Evolutionary conservation across 495 filamentous ascomycete species (phyloP), one percentile per base, ranked within the genome.

Genomic region (Penicillium cosmopolitanum): DNA sequence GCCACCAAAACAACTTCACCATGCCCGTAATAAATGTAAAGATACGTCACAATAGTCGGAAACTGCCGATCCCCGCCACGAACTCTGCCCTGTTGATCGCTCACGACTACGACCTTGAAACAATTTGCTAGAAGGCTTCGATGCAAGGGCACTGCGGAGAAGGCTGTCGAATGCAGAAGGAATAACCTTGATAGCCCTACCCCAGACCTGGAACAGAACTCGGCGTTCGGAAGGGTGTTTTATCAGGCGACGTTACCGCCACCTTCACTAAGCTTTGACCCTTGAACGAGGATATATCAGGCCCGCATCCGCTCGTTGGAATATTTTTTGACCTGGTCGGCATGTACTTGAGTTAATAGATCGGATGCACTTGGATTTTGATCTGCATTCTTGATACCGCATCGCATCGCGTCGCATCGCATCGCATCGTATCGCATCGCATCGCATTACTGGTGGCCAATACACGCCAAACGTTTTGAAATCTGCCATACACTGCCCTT

Each of bases 91-190:
- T 48, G 46, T 48, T 48, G 46, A 48, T 48, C 46, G 9, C 21
- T 48, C 21, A 47, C 47, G 85, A 87, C 57, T 84, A 92, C 76
- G 86, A 91, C 19, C 71, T 82, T 2, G 80, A 89, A 7, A 97
- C 93, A 6, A 96, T 44, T 44, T 44, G 16, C 15, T 16, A 16
- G 42, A 44, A 19, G 13, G 13, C 42, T 19, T 44, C 25, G 23
- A 12, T 36, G 34, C 25, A 25, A 18, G 36, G 46, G 28, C 21
- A 60, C 40, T 21, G 23, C 42, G 35, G 48, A 19, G 42, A 36
- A 43, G 15, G 50, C 36, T 53, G 43, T 43, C 38, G 6, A 58
- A 65, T 60, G 5, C 21, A 62, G 62, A 36, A 67, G 50, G 62
- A 53, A 55, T 47, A 62, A 33, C 62, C 61, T 61, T 52, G 25